Conservation (phyloP, 768 basidiomycete genomes). For the Termitomyces sp. region DNA sequence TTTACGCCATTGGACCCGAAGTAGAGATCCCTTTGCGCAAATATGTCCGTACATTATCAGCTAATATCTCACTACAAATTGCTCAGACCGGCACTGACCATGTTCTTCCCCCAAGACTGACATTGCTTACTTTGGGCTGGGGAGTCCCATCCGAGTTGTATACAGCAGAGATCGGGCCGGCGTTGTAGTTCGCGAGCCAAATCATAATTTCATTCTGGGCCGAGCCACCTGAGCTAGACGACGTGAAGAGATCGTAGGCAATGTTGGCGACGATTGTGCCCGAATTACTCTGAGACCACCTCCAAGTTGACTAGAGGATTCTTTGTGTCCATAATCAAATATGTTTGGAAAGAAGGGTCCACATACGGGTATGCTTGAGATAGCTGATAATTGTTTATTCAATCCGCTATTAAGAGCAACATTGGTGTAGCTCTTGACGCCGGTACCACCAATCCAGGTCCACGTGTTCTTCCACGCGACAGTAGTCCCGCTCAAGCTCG, state of each 20-base stretch:
- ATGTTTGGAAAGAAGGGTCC: not conserved
- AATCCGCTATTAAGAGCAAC: conserved; percentile 44
- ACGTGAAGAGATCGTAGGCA: conserved; percentile 64
- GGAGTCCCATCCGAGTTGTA: conserved; percentile 44
- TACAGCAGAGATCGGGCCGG: conserved; percentile 48
- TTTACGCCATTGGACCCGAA: conserved; percentile 49
- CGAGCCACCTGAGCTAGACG: conserved; percentile 40
- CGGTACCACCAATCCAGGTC: conserved; percentile 45
- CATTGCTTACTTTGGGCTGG: conserved; percentile 35
- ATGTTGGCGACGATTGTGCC: conserved; percentile 46
- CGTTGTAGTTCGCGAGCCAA: conserved; percentile 56
- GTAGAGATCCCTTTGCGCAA: conserved; percentile 48
- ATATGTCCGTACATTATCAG: not conserved
- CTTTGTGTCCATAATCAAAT: not conserved
- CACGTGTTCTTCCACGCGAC: conserved; percentile 49
- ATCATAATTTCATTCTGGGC: conserved; percentile 54
- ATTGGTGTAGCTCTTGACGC: conserved; percentile 61
- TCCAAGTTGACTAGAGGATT: conserved; percentile 41
- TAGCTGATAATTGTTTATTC: conserved; percentile 48
- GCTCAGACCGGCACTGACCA: conserved; percentile 30
- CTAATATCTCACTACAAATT: not conserved
- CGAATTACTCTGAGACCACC: conserved; percentile 43
- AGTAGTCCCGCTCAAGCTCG: conserved; percentile 33
- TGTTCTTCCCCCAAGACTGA: conserved; percentile 42
- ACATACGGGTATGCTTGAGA: conserved; percentile 50